Base-by-base conservation (phyloP, 805 yeast genomes). In the Cyberlindnera mississippiensis region DNA sequence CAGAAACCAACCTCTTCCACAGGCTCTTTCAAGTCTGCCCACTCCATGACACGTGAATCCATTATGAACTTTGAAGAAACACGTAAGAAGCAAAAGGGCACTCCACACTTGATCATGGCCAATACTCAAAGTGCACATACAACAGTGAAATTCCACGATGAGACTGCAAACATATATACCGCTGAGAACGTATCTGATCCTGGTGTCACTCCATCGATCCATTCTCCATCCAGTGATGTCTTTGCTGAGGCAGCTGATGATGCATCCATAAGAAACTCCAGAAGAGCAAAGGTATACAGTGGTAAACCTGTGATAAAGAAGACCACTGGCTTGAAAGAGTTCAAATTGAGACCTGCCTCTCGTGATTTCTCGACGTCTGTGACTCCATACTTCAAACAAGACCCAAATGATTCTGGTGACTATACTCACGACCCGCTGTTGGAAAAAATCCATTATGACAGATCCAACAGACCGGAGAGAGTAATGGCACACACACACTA, bases 41-140 rank as follows among this genome's bases (percentile, higher is more conserved):
- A 36, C 6, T 46, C 41, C 7, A 14, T 13, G 14, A 40, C 45
- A 1, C 36, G 50, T 14, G 45, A 44, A n/a, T 48, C 55, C 6
- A 35, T 53, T 5, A 12, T 48, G 22, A 41, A 44, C 17, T 50
- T 30, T 41, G 60, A 57, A 33, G 41, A 44, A 26, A 46, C 61
- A 14, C 50, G 61, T 42, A 51, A 51, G 27, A 57, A 42, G 31
- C 41, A 49, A 3, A 41, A 34, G 28, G 61, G 61, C 2, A 48
- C 50, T 6, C 59, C 57, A 11, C 52, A 45, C 17, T 24, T 55
- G 18, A 26, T 48, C n/a, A 19, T 36, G 3, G 33, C 44, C 13
- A 27, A 18, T 15, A 32, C 36, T 8, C 34, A 35, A 17, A 22
- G 20, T 8, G 30, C 28, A 4, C 37, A 20, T 16, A 22, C 39